Percentiles rank a stretch among this genome's conserved stretches.
Conservation (phyloP, 2,329 filamentous ascomycete genomes). For the Cordyceps militaris region DNA sequence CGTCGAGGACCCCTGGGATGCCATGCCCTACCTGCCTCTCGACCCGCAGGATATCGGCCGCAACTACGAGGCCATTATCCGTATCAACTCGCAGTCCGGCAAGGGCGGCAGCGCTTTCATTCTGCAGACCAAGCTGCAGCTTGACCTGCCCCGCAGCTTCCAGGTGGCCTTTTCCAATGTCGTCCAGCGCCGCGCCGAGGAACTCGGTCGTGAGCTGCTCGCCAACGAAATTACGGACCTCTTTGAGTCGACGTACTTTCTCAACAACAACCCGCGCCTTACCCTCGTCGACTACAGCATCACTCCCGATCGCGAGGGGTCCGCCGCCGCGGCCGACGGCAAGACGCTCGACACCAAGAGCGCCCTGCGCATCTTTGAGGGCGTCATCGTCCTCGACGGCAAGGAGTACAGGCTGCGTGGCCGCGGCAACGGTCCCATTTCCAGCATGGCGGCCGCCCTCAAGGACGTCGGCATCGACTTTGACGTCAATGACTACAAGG, state of each 20-base stretch:
- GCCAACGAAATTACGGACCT: slow-evolving; percentile 76
- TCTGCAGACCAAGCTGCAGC: slow-evolving; percentile 78
- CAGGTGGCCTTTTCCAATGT: slow-evolving; percentile 86
- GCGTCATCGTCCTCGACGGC: slow-evolving; percentile 76
- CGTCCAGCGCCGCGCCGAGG: slow-evolving; percentile 76
- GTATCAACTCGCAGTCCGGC: slow-evolving; percentile 92
- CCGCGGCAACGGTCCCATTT: slow-evolving; percentile 84
- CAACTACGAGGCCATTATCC: slow-evolving; percentile 96
- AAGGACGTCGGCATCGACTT: slow-evolving; percentile 73
- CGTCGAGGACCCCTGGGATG: slow-evolving; percentile 66
- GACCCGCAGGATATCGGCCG: slow-evolving; percentile 90
- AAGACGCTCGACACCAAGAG: slow-evolving; percentile 72
- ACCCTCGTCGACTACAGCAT: slow-evolving; percentile 88
- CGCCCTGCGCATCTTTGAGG: slow-evolving; percentile 74
- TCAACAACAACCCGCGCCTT: slow-evolving; percentile 78
- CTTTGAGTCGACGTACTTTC: slow-evolving; percentile 85
- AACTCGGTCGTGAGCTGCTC: slow-evolving; percentile 74
- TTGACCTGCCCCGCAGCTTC: slow-evolving; percentile 86
- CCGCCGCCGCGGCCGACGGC: slow-evolving; percentile 66
- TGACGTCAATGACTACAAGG: slow-evolving; percentile 92
- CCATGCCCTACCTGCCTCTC: slow-evolving; percentile 79
- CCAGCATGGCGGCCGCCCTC: slow-evolving; percentile 76
- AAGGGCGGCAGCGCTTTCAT: slow-evolving; percentile 96
- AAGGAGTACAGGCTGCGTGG: slow-evolving; percentile 72
- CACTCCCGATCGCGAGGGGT: slow-evolving; percentile 63